phyloP scores from a whole-genome alignment of 306 rosid species.

The Dalbergia oliveri region DNA sequence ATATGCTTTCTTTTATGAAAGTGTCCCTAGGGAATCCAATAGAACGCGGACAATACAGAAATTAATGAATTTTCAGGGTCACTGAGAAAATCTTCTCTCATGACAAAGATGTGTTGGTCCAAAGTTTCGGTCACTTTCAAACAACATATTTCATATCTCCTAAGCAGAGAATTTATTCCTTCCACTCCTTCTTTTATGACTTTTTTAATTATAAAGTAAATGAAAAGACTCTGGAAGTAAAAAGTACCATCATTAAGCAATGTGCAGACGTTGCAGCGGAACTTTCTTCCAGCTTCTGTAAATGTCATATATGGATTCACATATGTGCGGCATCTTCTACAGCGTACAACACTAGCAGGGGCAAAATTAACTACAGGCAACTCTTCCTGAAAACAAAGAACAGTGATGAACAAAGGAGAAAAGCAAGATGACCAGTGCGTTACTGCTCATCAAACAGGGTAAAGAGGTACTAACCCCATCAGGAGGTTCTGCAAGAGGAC shows the following conservation, averaged over 20 bases:
- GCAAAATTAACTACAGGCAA: conserved; percentile 88
- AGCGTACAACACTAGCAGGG: conserved; percentile 87
- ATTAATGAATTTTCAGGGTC: conserved; percentile 33
- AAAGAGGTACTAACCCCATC: conserved; percentile 75
- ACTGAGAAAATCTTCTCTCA: conserved; percentile 7
- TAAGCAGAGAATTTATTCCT: conserved; percentile 5
- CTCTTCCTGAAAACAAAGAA: conserved; percentile 75
- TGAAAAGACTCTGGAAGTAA: conserved; percentile 36
- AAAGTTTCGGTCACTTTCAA: background rate
- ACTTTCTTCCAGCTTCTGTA: conserved; percentile 96
- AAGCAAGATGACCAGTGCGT: conserved; percentile 12
- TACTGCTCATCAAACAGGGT: conserved; percentile 38
- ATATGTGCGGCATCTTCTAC: conserved; percentile 98
- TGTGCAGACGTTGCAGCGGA: conserved; percentile 92
- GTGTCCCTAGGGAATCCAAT: conserved; percentile 10
- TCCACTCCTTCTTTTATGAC: conserved; percentile 19
- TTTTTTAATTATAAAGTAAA: conserved; percentile 20
- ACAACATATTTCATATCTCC: background rate
- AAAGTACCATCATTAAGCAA: conserved; percentile 93
- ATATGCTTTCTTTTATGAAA: conserved; percentile 21
- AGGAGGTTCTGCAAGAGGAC: conserved; percentile 97
- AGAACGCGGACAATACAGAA: conserved; percentile 24
- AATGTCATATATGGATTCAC: conserved; percentile 92
- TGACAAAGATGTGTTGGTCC: background rate
- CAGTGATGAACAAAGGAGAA: conserved; percentile 33